Evolutionary conservation across 192 early-diverging fungal genomes (phyloP), one percentile per base, ranked within the genome.

Genomic region (Podila clonocystis): DNA sequence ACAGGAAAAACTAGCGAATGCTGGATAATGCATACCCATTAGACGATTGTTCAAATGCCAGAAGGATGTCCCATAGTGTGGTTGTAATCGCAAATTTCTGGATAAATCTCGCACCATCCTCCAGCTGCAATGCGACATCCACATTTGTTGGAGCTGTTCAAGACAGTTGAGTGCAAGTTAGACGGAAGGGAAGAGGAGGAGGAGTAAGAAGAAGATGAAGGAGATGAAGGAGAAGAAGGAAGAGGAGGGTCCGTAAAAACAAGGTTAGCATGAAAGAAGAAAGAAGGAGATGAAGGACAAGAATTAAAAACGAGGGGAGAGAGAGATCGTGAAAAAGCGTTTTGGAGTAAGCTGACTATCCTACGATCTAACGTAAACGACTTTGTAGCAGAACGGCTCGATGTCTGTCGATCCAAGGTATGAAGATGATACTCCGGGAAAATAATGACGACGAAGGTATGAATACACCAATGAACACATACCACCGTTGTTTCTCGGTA

Each of bases 21-120:
- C 11, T 34, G 50, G 9, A 28, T n/a, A 55, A 26, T 67, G 13
- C 50, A 67, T 74, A 89, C 88, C 74, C 82, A 50, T 72, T 66
- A 7, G 84, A 73, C 20, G 50, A 31, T 8, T 63, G 34, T 68
- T 93, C 93, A 82, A 90, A 87, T 36, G 67, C 67, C 63, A 75
- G 34, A 28, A 94, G 72, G 45, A 91, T 76, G 8, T 84, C 83
- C 94, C 94, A 95, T 24, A 97, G 87, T 45, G 88, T 85, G 5
- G 88, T 82, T 5, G 68, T 63, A 3, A 74, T 50, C 3, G 68
- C 52, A 78, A 93, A 94, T 30, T 91, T 86, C 20, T 55, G 64
- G 34, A 67, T 86, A 24, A 91, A 86, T 20, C 94, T 82, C 9
- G 74, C 85, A 12, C 87, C 86, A 30, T 91, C 92, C 13, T 90